Conservation (phyloP, 495 filamentous ascomycete species). For the Talaromyces wortmannii region DNA sequence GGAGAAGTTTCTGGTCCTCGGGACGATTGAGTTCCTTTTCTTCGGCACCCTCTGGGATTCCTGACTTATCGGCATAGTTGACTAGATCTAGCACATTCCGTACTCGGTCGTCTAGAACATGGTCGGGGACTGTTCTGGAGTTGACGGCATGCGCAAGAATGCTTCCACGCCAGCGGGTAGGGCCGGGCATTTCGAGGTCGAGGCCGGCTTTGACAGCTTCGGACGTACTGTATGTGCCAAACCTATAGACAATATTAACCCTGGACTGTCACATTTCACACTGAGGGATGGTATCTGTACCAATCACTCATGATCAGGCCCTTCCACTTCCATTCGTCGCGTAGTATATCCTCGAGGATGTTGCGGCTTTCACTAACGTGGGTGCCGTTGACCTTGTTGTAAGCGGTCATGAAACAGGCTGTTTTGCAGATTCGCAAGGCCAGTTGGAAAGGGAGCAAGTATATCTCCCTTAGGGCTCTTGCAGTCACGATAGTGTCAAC, state of each 20-base stretch:
- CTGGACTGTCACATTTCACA: neutral
- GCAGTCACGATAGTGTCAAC: slow-evolving; percentile 61
- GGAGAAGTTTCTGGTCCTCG: slow-evolving; percentile 59
- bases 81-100: slow-evolving; percentile 57
- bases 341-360: slow-evolving; percentile 56
- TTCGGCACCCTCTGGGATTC: slow-evolving; percentile 50
- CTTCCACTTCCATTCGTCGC: slow-evolving; percentile 66
- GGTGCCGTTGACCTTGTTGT: slow-evolving; percentile 67
- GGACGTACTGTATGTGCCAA: slow-evolving; percentile 61
- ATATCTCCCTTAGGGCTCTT: slow-evolving; percentile 70
- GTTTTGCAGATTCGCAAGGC: slow-evolving; percentile 58
- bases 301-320: slow-evolving; percentile 68
- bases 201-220: slow-evolving; percentile 63
- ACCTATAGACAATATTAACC: slow-evolving; percentile 14
- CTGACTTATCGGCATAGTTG: slow-evolving; percentile 53
- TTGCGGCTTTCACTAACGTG: slow-evolving; percentile 62
- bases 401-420: slow-evolving; percentile 67
- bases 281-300: slow-evolving; percentile 30
- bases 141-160: slow-evolving; percentile 51
- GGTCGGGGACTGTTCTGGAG: slow-evolving; percentile 50
- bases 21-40: slow-evolving; percentile 59
- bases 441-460: slow-evolving; percentile 67
- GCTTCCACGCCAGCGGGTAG: slow-evolving; percentile 57
- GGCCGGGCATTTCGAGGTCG: slow-evolving; percentile 72
- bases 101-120: slow-evolving; percentile 55